Conservation (phyloP, 371 early-diverging fungal species). For the Mucor velutinosus region DNA sequence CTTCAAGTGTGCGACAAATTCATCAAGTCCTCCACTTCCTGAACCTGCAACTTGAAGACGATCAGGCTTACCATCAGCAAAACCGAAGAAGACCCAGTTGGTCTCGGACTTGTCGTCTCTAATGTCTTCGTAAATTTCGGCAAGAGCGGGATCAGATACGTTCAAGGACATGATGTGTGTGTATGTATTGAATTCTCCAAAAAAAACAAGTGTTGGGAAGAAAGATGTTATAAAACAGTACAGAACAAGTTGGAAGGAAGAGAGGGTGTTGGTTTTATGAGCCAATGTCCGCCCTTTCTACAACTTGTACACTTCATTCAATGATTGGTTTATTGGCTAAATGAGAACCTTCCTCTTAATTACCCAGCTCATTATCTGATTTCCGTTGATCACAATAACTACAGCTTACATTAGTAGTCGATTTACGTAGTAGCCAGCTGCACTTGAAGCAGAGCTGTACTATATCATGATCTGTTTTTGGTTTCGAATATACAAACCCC, state of each 20-base stretch:
- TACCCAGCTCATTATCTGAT: not conserved
- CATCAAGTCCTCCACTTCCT: constrained; percentile 73
- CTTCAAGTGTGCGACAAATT: constrained; percentile 65
- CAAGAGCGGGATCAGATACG: constrained; percentile 57
- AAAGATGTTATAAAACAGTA: not conserved
- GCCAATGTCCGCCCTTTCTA: not conserved
- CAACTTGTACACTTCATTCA: not conserved
- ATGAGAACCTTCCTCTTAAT: not conserved
- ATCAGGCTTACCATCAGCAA: constrained; percentile 51
- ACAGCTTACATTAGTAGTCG: no score
- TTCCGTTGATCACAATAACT: not conserved
- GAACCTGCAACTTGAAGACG: constrained; percentile 48
- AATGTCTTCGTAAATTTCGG: constrained; percentile 72
- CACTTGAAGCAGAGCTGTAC: no score
- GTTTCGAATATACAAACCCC: no score
- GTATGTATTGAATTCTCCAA: not conserved
- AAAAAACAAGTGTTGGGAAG: not conserved
- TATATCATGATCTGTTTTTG: no score
- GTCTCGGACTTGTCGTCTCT: constrained; percentile 70
- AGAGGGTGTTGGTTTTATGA: not conserved
- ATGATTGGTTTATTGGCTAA: not conserved
- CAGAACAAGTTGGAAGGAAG: not conserved
- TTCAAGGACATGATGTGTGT: constrained; percentile 41
- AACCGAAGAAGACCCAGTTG: constrained; percentile 64
- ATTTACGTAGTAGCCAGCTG: no score